Evolutionary conservation across 305 asterid species (phyloP), one percentile per base, ranked within the genome.

Genomic region (Coffea humblotiana): DNA sequence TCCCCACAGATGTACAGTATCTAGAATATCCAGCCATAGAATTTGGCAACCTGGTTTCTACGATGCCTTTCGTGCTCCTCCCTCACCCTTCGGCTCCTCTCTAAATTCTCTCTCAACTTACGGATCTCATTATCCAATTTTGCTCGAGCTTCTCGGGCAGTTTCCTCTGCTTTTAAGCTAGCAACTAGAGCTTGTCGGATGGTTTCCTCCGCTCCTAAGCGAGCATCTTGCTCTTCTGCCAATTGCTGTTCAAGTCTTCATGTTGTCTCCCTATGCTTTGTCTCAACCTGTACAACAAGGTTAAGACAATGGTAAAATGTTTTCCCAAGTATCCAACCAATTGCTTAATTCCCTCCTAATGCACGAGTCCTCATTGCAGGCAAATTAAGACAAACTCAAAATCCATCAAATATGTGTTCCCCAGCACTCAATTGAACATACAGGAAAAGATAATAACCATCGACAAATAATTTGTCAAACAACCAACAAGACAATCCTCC

Each of bases 11-110:
- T 37, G 3, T 4, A 23, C 43, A 37, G 43, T 37, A 37, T 37
- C 43, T 37, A 37, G 4, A 37, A 23, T 60, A 60, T 60, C 27
- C 12, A 11, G 21, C 23, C 27, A 60, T 8, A 60, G 8, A 60
- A 60, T 60, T 60, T 23, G 12, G n/a, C 65, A 60, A 8, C 18
- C 18, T 90, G 86, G 5, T 37, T 37, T 37, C 43, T 8, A 2
- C 18, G 71, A 85, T 84, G 68, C 72, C 84, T 90, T 0, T 91
- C 91, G 37, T 90, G 86, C 88, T 89, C 92, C 77, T 92, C 90
- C 1, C 91, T 86, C 86, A 90, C 95, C 90, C 71, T 88, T 82
- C 87, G 95, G 83, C 97, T 95, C 81, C 80, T 88, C 90, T 92
- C 97, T 66, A 94, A 75, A 83, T 87, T 63, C 89, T 88, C 93